Evolutionary conservation across 768 basidiomycete genomes (phyloP).

Genomic region (Tricholoma hemisulphureum): DNA sequence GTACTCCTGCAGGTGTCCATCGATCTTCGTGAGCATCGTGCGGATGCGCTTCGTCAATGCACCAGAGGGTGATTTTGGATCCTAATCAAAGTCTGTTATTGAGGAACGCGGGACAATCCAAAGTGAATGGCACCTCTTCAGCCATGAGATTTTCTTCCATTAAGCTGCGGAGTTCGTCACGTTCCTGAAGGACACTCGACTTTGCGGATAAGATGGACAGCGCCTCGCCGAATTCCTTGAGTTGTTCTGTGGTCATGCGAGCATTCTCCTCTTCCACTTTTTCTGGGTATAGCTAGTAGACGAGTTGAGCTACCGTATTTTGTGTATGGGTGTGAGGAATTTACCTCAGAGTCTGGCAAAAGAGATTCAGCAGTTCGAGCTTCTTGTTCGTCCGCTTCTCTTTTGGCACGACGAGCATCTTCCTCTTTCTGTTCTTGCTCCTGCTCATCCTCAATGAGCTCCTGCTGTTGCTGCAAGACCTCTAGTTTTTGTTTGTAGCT

Average conservation of each 20-base stretch:
- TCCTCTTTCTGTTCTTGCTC: constrained; percentile 97
- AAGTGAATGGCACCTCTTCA: constrained; percentile 62
- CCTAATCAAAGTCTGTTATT: constrained; percentile 37
- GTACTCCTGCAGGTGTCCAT: constrained; percentile 87
- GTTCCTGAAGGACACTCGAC: constrained; percentile 93
- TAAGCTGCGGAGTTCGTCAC: constrained; percentile 84
- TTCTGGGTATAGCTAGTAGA: constrained; percentile 60
- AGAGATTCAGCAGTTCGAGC: constrained; percentile 77
- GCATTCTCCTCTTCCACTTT: constrained; percentile 63
- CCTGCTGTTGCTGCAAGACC: constrained; percentile 96
- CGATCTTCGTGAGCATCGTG: constrained; percentile 93
- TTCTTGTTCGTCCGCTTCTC: constrained; percentile 78
- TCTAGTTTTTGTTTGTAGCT: constrained; percentile 98
- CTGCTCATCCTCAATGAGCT: constrained; percentile 98
- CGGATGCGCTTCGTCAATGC: constrained; percentile 96
- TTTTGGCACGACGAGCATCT: constrained; percentile 81
- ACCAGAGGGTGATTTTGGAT: constrained; percentile 76
- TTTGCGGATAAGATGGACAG: constrained; percentile 88
- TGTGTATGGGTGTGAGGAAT: constrained; percentile 6
- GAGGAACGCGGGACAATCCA: background rate
- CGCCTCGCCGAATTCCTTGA: constrained; percentile 91
- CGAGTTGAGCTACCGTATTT: background rate
- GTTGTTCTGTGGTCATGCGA: constrained; percentile 96
- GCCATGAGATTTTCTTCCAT: constrained; percentile 92
- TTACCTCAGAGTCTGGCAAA: constrained; percentile 87